A percentile compares a stretch with the other conserved stretches of the same genome.
phyloP scores from a whole-genome alignment of 352 stramenopile genomes.

The Pythium brassicae region DNA sequence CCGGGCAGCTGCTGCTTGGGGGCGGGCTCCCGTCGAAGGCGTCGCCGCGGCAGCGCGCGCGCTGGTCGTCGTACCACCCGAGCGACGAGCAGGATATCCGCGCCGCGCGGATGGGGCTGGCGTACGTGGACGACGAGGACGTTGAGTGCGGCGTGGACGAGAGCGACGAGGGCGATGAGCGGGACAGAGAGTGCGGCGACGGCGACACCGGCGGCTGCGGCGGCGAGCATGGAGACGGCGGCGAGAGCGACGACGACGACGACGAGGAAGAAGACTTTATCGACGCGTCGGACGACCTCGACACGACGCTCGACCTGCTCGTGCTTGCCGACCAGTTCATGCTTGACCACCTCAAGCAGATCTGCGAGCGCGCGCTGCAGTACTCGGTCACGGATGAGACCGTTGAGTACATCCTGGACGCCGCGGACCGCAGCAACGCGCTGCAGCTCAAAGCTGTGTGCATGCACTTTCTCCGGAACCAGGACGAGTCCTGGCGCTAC shows the following conservation, averaged over 20 bases:
- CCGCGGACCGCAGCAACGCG: conserved; percentile 90
- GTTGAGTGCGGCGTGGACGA: conserved; percentile 4
- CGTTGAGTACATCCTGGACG: conserved; percentile 83
- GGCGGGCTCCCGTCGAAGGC: not conserved
- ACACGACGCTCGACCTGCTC: conserved; percentile 84
- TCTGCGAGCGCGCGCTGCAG: conserved; percentile 89
- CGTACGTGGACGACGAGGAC: conserved; percentile 17
- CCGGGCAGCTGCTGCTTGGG: too few species aligned
- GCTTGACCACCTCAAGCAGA: conserved; percentile 95
- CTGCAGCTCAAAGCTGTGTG: conserved; percentile 89
- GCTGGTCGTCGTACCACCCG: conserved; percentile 17
- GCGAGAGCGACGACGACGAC: conserved; percentile 1
- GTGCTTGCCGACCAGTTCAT: conserved; percentile 95
- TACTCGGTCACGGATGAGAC: conserved; percentile 77
- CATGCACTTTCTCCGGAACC: conserved; percentile 90
- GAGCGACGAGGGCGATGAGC: conserved; percentile 2
- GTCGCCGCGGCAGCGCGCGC: conserved; percentile 11
- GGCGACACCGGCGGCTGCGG: conserved; percentile 6
- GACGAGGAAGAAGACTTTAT: conserved; percentile 9
- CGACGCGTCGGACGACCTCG: conserved; percentile 43
- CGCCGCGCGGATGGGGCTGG: conserved; percentile 3
- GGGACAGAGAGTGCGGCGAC: not conserved
- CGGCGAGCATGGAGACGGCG: not conserved
- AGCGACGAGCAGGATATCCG: conserved; percentile 11
- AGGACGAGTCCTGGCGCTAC: conserved; percentile 12